phyloP scores from a whole-genome alignment of 2,329 filamentous ascomycete species.

The Fusarium oligoseptatum region DNA sequence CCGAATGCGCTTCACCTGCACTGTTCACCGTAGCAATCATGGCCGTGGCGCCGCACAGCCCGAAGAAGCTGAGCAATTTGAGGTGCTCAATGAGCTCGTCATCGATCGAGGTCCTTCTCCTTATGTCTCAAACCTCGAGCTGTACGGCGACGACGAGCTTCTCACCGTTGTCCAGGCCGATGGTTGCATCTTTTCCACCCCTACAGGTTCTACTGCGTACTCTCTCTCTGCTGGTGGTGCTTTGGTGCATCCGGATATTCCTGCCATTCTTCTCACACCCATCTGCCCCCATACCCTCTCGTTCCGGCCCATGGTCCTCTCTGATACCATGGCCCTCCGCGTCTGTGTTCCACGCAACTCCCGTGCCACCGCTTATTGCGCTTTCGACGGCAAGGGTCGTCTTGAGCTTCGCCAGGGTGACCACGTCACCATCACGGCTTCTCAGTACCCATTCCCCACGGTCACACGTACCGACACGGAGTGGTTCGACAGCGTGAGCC shows the following conservation, averaged over 20 bases:
- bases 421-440: constrained; percentile 95
- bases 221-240: constrained; percentile 95
- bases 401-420: constrained; percentile 94
- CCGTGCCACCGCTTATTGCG: constrained; percentile 94
- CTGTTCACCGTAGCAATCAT: constrained; percentile 82
- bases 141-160: constrained; percentile 95
- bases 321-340: constrained; percentile 91
- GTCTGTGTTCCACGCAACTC: constrained; percentile 88
- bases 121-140: constrained; percentile 95
- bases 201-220: constrained; percentile 94
- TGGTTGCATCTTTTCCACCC: constrained; percentile 97
- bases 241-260: constrained; percentile 95
- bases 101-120: constrained; percentile 97
- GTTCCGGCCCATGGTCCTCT: constrained; percentile 97
- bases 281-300: constrained; percentile 98
- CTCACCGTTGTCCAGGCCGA: constrained; percentile 97
- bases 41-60: constrained; percentile 68
- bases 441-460: constrained; percentile 96
- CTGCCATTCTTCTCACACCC: constrained; percentile 94
- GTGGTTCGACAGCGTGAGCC: constrained; percentile 96
- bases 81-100: constrained; percentile 97
- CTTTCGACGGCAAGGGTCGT: constrained; percentile 96
- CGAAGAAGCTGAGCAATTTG: constrained; percentile 94
- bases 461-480: constrained; percentile 90
- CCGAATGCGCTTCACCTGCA: constrained; percentile 99